Conservation (phyloP, 1,284 basidiomycete species). For the Leccinum pachyderme region DNA sequence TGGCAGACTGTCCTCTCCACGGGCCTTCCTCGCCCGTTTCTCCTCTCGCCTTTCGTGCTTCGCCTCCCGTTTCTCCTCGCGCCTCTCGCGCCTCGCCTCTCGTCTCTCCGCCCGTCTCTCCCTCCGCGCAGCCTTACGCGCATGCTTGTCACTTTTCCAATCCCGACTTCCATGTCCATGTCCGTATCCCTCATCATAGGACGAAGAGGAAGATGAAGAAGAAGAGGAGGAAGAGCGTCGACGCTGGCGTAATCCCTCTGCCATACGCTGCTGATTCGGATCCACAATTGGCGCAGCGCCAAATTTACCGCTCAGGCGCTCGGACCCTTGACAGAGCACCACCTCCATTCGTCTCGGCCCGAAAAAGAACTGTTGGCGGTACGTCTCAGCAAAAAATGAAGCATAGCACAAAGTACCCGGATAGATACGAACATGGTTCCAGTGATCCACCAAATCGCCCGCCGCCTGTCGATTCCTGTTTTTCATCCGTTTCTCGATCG, state of each 20-base stretch:
- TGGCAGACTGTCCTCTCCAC: constrained; percentile 16
- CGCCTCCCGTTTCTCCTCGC: constrained; percentile 1
- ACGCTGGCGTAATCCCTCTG: constrained; percentile 11
- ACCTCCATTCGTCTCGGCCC: constrained; percentile 33
- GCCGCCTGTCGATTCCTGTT: constrained; percentile 26
- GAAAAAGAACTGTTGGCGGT: constrained; percentile 28
- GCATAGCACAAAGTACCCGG: background rate
- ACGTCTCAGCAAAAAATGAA: background rate
- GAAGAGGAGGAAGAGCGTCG: background rate
- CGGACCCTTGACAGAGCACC: constrained; percentile 25
- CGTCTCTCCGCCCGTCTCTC: constrained; percentile 13
- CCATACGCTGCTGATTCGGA: constrained; percentile 22
- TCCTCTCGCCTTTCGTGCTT: constrained; percentile 5
- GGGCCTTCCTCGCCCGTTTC: constrained; percentile 10
- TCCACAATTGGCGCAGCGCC: constrained; percentile 25
- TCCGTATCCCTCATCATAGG: background rate
- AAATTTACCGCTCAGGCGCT: constrained; percentile 28
- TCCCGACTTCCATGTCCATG: background rate
- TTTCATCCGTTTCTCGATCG: constrained; percentile 29
- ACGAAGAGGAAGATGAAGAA: constrained; percentile 1
- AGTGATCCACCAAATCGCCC: constrained; percentile 33
- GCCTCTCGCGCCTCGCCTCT: constrained; percentile 12
- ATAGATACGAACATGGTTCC: constrained; percentile 29
- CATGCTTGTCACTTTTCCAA: constrained; percentile 3
- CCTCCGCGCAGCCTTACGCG: constrained; percentile 12